Evolutionary conservation across 176 grass and related monocot genomes (phyloP), one percentile per base, ranked within the genome.

Genomic region (Dendrocalamus sinicus): DNA sequence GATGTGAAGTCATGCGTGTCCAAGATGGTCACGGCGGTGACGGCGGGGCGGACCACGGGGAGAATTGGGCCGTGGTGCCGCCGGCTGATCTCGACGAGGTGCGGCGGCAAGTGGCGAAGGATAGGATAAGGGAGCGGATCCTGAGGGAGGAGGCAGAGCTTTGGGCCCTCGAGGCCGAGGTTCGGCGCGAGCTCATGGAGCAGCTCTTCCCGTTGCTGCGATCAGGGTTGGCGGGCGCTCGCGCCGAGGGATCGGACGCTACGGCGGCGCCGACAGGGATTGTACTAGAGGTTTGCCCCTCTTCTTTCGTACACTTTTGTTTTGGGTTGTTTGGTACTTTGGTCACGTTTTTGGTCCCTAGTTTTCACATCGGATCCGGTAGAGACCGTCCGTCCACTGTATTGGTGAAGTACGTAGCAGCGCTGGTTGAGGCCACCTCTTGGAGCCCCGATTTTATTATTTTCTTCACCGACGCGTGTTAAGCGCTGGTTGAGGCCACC

Each of bases 51-150:
- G 41, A 39, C 37, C 24, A 66, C 17, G 8, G 19, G 60, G 70
- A 40, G 6, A 12, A 69, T 20, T 26, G 19, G 12, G 13, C n/a
- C 15, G 16, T 52, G 15, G 35, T 12, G 57, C 23, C 12, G 8
- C 4, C 37, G 48, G 12, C 0, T 2, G 51, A 11, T 9, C 20
- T 11, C 11, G 61, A 75, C 15, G 70, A 85, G 41, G 1, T 43
- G 70, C 61, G 61, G 22, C 86, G 80, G 30, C 70, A 52, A 43
- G 61, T 22, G n/a, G 12, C 26, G 14, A 89, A 89, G 82, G 70
- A 57, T 16, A 85, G 1, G 77, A 89, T 89, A 57, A 59, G 61
- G 70, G 77, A 61, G 61, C 61, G 70, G 71, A 85, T 89, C 52
- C 77, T 89, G 41, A 62, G 62, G 52, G 88, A 85, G 63, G 70